phyloP scores from a whole-genome alignment of 1,139 yeast species.

The Eremothecium coryli region DNA sequence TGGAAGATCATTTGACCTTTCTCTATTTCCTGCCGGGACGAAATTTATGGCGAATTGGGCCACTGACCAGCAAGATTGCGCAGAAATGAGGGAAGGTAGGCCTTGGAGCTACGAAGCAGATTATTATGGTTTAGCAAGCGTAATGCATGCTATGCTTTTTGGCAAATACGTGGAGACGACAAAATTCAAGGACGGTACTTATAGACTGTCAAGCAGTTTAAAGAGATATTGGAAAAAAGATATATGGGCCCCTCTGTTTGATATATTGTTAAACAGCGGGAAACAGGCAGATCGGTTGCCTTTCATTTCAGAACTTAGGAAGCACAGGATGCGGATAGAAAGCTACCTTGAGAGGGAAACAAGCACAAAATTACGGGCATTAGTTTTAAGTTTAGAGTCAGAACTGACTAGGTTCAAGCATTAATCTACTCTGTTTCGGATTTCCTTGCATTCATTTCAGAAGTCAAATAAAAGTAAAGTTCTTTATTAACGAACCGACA shows the following conservation, averaged over 20 bases:
- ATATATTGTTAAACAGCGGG: slow-evolving; percentile 52
- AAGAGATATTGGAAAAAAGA: slow-evolving; percentile 74
- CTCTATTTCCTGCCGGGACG: slow-evolving; percentile 43
- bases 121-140: slow-evolving; percentile 74
- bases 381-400: slow-evolving; percentile 20
- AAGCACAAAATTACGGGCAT: slow-evolving; percentile 15
- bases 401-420: slow-evolving; percentile 16
- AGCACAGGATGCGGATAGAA: slow-evolving; percentile 39
- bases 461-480: slow-evolving; percentile 1
- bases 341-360: slow-evolving; percentile 33
- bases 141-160: slow-evolving; percentile 63
- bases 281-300: slow-evolving; percentile 32
- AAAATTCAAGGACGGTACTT: slow-evolving; percentile 24
- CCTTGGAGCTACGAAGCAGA: slow-evolving; percentile 82
- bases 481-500: neutral
- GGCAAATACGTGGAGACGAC: slow-evolving; percentile 51
- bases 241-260: slow-evolving; percentile 64
- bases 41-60: slow-evolving; percentile 56
- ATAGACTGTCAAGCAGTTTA: slow-evolving; percentile 38
- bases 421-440: too few species aligned
- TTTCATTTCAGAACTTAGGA: slow-evolving; percentile 33
- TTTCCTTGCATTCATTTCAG: neutral
- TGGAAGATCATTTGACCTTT: slow-evolving; percentile 71
- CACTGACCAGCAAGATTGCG: slow-evolving; percentile 67
- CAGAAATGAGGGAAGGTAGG: slow-evolving; percentile 51